A percentile compares a stretch with the other conserved stretches of the same genome.
Evolutionary conservation across 176 grass and related monocot genomes (phyloP).

Genomic region (Luzula sylvatica): DNA sequence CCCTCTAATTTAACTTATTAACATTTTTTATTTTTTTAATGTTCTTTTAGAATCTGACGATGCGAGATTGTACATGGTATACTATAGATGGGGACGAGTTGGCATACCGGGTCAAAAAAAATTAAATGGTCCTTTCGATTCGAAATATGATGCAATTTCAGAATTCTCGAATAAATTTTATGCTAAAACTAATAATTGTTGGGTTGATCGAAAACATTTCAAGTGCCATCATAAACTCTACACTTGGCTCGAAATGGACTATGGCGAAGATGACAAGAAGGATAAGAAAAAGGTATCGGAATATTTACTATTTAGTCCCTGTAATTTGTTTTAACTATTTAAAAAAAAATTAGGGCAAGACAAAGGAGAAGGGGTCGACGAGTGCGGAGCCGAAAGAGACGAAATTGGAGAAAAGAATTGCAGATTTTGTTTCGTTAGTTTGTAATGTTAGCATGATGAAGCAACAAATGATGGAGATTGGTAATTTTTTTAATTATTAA

Average conservation of each 20-base stretch:
- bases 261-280: no score
- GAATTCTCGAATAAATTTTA: conserved; percentile 73
- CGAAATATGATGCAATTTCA: conserved; percentile 35
- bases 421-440: conserved; percentile 77
- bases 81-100: conserved; percentile 96
- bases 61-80: conserved; percentile 67
- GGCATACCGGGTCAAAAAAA: conserved; percentile 71
- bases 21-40: no score
- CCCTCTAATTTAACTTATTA: no score
- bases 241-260: conserved; percentile 72
- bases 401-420: conserved; percentile 65
- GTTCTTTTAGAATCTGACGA: conserved; percentile 78
- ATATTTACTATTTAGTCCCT: neutral
- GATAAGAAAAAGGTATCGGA: no score
- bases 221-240: conserved; percentile 42
- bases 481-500: conserved; percentile 25
- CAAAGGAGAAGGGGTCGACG: conserved; percentile 24
- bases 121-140: conserved; percentile 49
- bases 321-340: conserved; percentile 17
- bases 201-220: conserved; percentile 55
- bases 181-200: conserved; percentile 74
- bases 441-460: conserved; percentile 97
- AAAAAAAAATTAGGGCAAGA: conserved; percentile 31
- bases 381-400: conserved; percentile 49
- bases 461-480: conserved; percentile 99